These are phyloP conservation scores for Ceratocystiopsis brevicomis DNA, from an alignment of 2,329 filamentous ascomycete genomes.

Conservation along the genomic window DNA sequence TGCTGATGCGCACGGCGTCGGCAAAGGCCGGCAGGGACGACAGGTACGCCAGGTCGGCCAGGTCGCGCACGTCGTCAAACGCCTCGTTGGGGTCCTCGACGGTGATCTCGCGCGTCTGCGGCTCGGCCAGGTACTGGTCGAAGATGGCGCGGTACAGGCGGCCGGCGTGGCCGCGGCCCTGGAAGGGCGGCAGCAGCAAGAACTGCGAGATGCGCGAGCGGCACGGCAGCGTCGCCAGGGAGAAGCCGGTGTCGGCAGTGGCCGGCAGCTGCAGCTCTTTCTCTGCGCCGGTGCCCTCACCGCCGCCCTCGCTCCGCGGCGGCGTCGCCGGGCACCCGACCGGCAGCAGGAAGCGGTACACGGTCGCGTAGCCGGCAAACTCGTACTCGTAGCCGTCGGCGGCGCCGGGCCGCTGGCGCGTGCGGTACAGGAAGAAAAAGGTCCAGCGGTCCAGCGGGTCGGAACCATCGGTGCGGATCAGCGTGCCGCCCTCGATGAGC, in stretches of 20 bases:
- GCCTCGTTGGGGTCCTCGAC: slow-evolving; percentile 85
- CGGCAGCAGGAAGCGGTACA: slow-evolving; percentile 75
- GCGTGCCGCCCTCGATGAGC: slow-evolving; percentile 84
- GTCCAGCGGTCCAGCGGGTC: slow-evolving; percentile 71
- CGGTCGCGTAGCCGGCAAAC: slow-evolving; percentile 76
- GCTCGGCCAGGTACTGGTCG: slow-evolving; percentile 42
- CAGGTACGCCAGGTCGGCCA: slow-evolving; percentile 51
- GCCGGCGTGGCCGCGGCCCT: slow-evolving; percentile 59
- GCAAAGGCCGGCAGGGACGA: slow-evolving; percentile 36
- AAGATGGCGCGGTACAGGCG: slow-evolving; percentile 70
- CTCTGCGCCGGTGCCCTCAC: neutral
- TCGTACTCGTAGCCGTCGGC: slow-evolving; percentile 43
- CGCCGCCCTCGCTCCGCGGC: slow-evolving; percentile 13
- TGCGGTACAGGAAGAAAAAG: slow-evolving; percentile 62
- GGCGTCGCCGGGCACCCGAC: slow-evolving; percentile 30
- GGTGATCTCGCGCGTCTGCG: slow-evolving; percentile 63
- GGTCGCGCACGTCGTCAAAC: slow-evolving; percentile 63
- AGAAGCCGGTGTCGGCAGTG: slow-evolving; percentile 8
- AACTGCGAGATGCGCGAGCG: slow-evolving; percentile 85
- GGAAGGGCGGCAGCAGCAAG: slow-evolving; percentile 72
- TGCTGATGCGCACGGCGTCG: slow-evolving; percentile 33
- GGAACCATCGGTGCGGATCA: slow-evolving; percentile 42
- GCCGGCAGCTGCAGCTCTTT: slow-evolving; percentile 21
- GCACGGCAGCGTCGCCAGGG: slow-evolving; percentile 46
- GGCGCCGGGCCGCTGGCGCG: slow-evolving; percentile 24